A percentile compares a stretch with the other conserved stretches of the same genome.
These are phyloP conservation scores for Crithidia brevicula DNA, from an alignment of 208 protist species.

Conservation along the genomic window DNA sequence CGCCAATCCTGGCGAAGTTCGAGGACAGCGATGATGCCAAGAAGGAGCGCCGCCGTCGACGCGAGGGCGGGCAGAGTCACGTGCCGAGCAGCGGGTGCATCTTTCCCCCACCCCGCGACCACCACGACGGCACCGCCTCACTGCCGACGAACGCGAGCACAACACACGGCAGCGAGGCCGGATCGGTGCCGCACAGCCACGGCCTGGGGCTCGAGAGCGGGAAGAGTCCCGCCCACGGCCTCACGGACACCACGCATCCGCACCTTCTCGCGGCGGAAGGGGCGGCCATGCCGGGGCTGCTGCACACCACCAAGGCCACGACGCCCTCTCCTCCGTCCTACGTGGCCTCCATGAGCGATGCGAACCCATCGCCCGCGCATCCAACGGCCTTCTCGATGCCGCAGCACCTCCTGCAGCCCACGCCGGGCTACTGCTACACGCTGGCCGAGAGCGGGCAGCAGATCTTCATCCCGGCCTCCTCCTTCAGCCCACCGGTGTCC, in stretches of 20 bases:
- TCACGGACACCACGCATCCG: neutral
- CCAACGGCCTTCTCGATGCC: conserved; percentile 21
- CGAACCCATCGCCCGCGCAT: neutral
- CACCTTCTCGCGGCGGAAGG: neutral
- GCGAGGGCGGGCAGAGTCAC: conserved; percentile 41
- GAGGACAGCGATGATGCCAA: conserved; percentile 79
- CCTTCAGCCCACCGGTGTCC: conserved; percentile 16
- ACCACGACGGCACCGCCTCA: conserved; percentile 17
- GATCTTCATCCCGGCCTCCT: conserved; percentile 41
- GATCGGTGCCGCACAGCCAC: conserved; percentile 1
- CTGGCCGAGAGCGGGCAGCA: conserved; percentile 42
- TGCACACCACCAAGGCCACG: no score
- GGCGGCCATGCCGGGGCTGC: neutral
- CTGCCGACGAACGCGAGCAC: conserved; percentile 15
- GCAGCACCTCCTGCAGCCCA: conserved; percentile 32
- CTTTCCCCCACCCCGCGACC: conserved; percentile 44
- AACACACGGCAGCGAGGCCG: conserved; percentile 15
- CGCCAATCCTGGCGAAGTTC: conserved; percentile 76
- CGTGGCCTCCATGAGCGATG: conserved; percentile 3
- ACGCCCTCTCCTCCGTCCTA: conserved; percentile 20
- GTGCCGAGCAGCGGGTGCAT: conserved; percentile 46
- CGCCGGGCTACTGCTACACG: conserved; percentile 46
- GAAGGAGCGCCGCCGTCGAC: conserved; percentile 60
- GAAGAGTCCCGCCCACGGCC: neutral
- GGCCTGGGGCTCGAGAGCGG: neutral